A percentile compares a stretch with the other conserved stretches of the same genome.
phyloP scores from a whole-genome alignment of 768 basidiomycete genomes.

The Boletales sp. region DNA sequence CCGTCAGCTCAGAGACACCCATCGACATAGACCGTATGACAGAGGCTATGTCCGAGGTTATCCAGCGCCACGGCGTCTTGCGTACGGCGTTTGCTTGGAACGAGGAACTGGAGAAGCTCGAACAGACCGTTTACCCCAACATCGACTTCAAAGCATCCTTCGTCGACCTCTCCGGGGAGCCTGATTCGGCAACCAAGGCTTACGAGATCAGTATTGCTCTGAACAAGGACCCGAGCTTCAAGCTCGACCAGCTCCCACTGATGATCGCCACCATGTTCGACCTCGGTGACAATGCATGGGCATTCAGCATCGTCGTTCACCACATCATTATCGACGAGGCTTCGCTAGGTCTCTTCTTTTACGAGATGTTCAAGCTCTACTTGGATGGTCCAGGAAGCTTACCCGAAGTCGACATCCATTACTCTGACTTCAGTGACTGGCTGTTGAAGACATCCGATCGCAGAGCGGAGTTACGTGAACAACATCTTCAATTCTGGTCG shows the following conservation, averaged over 20 bases:
- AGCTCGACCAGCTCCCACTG: constrained; percentile 23
- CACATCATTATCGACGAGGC: constrained; percentile 31
- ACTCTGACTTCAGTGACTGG: constrained; percentile 23
- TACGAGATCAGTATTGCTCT: constrained; percentile 28
- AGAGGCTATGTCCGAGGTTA: constrained; percentile 23
- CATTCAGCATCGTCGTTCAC: constrained; percentile 28
- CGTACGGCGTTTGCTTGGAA: constrained; percentile 30
- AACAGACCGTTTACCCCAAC: constrained; percentile 28
- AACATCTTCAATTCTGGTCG: constrained; percentile 25
- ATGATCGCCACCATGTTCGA: constrained; percentile 26
- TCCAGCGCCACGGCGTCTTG: constrained; percentile 28
- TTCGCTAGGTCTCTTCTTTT: constrained; percentile 29
- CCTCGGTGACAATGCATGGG: constrained; percentile 18
- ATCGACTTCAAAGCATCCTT: constrained; percentile 21
- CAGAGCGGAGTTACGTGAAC: constrained; percentile 22
- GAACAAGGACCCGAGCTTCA: constrained; percentile 23
- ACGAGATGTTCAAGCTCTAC: constrained; percentile 27
- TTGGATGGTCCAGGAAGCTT: constrained; percentile 24
- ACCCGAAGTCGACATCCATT: constrained; percentile 20
- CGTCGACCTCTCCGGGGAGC: constrained; percentile 27
- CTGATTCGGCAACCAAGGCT: constrained; percentile 22
- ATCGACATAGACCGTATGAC: constrained; percentile 27
- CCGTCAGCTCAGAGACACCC: constrained; percentile 18
- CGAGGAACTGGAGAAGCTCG: constrained; percentile 26
- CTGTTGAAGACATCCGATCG: constrained; percentile 27